A percentile compares a stretch with the other conserved stretches of the same genome.
Conservation (phyloP, 495 filamentous ascomycete genomes). For the Hypoxylon intermedium region DNA sequence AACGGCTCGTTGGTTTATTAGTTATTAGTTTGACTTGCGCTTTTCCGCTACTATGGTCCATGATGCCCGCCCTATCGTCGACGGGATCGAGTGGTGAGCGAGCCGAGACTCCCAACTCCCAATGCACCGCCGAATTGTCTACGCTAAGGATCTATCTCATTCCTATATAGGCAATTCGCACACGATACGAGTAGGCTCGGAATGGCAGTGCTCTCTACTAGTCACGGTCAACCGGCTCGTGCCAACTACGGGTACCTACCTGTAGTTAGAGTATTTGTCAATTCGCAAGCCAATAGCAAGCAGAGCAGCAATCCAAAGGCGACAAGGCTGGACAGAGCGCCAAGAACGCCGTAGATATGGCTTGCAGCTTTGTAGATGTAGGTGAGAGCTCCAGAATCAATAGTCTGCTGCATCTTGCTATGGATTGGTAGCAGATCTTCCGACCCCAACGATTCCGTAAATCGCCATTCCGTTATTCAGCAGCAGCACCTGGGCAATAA, state of each 20-base stretch:
- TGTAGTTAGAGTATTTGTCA: slow-evolving; percentile 29
- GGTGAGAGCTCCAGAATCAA: neutral
- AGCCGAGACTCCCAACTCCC: no score
- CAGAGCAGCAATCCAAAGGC: slow-evolving; percentile 2
- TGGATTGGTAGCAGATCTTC: slow-evolving; percentile 3
- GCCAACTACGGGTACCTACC: slow-evolving; percentile 15
- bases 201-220: slow-evolving; percentile 11
- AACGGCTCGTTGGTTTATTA: neutral
- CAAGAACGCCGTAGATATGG: slow-evolving; percentile 2
- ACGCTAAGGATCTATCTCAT: neutral
- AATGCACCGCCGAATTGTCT: neutral
- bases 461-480: slow-evolving; percentile 8
- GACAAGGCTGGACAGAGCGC: slow-evolving; percentile 20
- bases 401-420: no score
- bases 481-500: neutral
- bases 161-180: slow-evolving; percentile 18
- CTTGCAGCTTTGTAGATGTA: neutral
- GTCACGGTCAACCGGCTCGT: slow-evolving; percentile 14
- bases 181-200: slow-evolving; percentile 18
- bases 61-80: no score
- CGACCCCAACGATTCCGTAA: slow-evolving; percentile 28
- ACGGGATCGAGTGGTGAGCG: no score
- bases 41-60: no score
- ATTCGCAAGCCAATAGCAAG: slow-evolving; percentile 24
- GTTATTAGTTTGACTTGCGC: neutral